Evolutionary conservation across 371 early-diverging fungal genomes (phyloP).

Genomic region (Lichtheimia corymbifera): DNA sequence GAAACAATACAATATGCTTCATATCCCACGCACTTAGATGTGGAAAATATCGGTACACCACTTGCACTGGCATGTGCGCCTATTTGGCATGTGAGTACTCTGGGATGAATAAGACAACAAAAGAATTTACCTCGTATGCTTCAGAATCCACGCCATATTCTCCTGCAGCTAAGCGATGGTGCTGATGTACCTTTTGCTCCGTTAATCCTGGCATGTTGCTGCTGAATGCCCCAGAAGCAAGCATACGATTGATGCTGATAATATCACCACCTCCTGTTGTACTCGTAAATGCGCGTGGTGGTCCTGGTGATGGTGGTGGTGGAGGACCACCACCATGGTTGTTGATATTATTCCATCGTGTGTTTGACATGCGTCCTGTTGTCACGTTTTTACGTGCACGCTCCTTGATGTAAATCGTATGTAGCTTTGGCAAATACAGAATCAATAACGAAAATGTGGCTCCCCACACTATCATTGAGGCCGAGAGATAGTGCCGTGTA

Average conservation of each 20-base stretch:
- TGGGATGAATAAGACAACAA: too few relatives aligned
- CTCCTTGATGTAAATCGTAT: constrained; percentile 21
- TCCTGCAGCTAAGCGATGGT: not conserved
- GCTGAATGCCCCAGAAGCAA: constrained; percentile 2
- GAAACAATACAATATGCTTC: constrained; percentile 54
- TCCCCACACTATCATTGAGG: constrained; percentile 57
- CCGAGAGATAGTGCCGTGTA: constrained; percentile 53
- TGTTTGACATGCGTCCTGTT: constrained; percentile 15
- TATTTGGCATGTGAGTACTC: not conserved
- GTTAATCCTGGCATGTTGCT: not conserved
- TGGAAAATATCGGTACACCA: constrained; percentile 45
- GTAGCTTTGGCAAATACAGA: constrained; percentile 58
- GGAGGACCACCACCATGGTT: not conserved
- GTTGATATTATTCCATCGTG: constrained; percentile 2
- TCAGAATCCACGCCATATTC: constrained; percentile 4
- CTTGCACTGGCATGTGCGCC: constrained; percentile 44
- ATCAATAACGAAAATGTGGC: constrained; percentile 53
- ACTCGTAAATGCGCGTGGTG: not conserved
- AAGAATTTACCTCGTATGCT: constrained; percentile 11
- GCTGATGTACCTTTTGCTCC: not conserved
- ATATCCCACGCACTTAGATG: constrained; percentile 59
- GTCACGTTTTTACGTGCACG: constrained; percentile 15
- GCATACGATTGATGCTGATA: constrained; percentile 35
- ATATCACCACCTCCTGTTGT: constrained; percentile 7
- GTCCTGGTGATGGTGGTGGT: too few relatives aligned